These are phyloP conservation scores for Rhododendron griersonianum DNA, from an alignment of 148 eudicot genomes.

Conservation along the genomic window DNA sequence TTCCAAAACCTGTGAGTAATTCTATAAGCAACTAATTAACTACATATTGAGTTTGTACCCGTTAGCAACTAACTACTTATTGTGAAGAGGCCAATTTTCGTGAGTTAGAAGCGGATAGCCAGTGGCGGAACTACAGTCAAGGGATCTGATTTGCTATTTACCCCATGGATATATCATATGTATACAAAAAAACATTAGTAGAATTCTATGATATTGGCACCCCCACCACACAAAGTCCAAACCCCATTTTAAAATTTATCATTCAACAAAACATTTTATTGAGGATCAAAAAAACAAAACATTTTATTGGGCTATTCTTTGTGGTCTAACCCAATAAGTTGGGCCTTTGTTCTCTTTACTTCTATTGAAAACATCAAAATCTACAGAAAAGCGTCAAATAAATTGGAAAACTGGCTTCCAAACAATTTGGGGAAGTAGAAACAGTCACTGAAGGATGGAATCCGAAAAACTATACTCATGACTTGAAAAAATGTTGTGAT, in stretches of 20 bases:
- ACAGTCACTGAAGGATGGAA: no score
- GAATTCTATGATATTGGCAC: no score
- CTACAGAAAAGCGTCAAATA: neutral
- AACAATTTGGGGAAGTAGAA: no score
- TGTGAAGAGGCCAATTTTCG: neutral
- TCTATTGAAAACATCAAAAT: neutral
- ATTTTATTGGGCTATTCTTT: neutral
- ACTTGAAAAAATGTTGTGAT: neutral
- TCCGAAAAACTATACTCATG: neutral
- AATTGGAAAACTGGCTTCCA: neutral
- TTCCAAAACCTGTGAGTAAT: neutral
- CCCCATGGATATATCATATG: no score
- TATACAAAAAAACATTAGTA: no score
- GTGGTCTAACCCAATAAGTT: neutral
- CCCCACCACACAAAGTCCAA: no score
- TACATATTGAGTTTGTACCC: neutral
- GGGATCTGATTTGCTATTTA: neutral
- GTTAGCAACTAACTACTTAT: neutral
- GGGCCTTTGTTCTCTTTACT: neutral
- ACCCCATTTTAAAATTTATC: no score
- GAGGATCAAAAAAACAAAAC: no score
- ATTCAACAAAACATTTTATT: no score
- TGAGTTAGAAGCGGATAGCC: neutral
- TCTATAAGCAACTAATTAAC: neutral
- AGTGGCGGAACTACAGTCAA: neutral